phyloP scores from a whole-genome alignment of 208 protist genomes.

The Crithidia bombi region DNA sequence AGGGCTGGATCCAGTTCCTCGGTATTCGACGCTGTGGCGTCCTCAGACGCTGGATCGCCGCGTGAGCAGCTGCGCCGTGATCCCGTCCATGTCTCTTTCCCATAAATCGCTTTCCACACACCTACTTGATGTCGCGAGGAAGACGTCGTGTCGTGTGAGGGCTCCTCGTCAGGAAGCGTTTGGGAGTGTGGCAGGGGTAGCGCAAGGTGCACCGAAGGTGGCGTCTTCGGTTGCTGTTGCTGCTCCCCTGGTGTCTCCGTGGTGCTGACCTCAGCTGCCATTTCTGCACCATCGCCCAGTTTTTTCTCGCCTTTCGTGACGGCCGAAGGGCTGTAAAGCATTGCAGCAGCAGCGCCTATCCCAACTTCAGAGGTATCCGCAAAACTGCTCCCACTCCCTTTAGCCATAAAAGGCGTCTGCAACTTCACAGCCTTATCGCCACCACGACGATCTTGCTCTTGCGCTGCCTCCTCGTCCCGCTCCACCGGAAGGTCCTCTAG shows the following conservation, averaged over 20 bases:
- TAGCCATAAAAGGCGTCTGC: too few relatives aligned
- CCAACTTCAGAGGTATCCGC: too few relatives aligned
- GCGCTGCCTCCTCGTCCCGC: too few relatives aligned
- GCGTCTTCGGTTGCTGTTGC: neutral
- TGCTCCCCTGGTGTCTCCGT: neutral
- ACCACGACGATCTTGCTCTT: too few relatives aligned
- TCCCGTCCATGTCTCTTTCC: neutral
- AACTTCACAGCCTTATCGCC: too few relatives aligned
- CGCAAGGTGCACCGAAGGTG: neutral
- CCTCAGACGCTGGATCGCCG: neutral
- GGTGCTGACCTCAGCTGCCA: neutral
- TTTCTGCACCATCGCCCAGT: neutral
- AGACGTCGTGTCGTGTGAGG: neutral
- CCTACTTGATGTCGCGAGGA: slow-evolving; percentile 9
- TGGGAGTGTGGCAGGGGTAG: neutral
- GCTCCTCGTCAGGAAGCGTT: neutral
- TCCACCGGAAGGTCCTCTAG: too few relatives aligned
- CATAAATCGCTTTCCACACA: slow-evolving; percentile 15
- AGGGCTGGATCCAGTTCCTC: neutral
- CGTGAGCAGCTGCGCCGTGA: neutral
- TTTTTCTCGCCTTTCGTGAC: neutral
- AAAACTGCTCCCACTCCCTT: too few relatives aligned
- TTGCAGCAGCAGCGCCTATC: neutral
- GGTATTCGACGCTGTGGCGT: neutral
- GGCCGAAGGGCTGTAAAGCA: neutral